These are phyloP conservation scores for Leccinum solheimii DNA, from an alignment of 1,284 basidiomycete genomes.

Conservation along the genomic window DNA sequence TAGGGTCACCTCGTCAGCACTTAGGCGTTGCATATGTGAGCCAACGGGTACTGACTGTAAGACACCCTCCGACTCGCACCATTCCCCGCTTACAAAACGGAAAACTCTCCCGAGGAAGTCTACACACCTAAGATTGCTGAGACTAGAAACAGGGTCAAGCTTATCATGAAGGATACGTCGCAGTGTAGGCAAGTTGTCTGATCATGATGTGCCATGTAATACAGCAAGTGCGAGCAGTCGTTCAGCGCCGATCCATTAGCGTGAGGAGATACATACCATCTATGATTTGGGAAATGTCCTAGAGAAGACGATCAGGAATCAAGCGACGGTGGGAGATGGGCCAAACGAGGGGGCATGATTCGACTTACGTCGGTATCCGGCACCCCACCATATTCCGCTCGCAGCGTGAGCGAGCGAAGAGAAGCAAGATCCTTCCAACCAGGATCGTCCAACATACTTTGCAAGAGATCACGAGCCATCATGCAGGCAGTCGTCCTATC, in stretches of 20 bases:
- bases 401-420: not conserved
- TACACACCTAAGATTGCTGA: not conserved
- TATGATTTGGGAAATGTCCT: not conserved
- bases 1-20: no score
- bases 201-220: not conserved
- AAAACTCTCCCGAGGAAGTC: not conserved
- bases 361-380: not conserved
- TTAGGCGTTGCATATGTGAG: no score
- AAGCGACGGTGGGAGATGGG: not conserved
- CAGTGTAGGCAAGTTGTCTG: not conserved
- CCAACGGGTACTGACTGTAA: not conserved
- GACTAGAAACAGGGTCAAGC: not conserved
- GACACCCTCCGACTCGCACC: not conserved
- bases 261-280: not conserved
- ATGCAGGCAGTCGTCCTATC: not conserved
- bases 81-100: not conserved
- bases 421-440: not conserved
- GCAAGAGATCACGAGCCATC: not conserved
- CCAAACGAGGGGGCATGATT: not conserved
- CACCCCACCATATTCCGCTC: fast-evolving
- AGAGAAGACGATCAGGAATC: not conserved
- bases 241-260: not conserved
- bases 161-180: not conserved
- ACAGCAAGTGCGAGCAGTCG: not conserved
- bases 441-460: not conserved